Evolutionary conservation across 108 stramenopile genomes (phyloP).

Genomic region (Skeletonema marinoi): DNA sequence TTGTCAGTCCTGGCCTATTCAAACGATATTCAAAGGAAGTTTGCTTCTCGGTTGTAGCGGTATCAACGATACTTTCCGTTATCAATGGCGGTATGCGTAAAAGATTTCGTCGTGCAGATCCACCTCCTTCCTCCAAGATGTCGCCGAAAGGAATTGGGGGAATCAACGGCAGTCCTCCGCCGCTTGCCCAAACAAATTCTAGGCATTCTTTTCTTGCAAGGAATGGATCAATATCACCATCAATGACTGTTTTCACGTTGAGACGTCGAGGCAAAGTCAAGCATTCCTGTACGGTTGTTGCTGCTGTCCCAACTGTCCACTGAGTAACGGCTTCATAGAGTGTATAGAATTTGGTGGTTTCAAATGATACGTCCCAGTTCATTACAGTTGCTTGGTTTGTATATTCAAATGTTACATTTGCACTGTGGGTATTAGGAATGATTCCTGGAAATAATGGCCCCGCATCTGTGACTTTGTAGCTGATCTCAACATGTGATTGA

Average conservation of each 20-base stretch:
- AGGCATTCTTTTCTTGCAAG: constrained; percentile 38
- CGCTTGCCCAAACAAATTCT: constrained; percentile 43
- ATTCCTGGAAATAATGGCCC: constrained; percentile 50
- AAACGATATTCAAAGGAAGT: constrained; percentile 25
- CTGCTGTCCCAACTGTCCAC: constrained; percentile 41
- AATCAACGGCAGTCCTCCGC: constrained; percentile 50
- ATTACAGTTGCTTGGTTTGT: constrained; percentile 12
- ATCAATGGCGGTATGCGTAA: constrained; percentile 49
- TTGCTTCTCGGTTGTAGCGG: constrained; percentile 5
- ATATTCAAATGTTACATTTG: constrained; percentile 32
- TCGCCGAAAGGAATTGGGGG: constrained; percentile 43
- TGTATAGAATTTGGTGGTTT: constrained; percentile 17
- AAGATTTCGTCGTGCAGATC: constrained; percentile 23
- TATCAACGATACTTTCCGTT: constrained; percentile 39
- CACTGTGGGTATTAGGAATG: constrained; percentile 35
- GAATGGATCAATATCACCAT: constrained; percentile 11
- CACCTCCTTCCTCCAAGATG: constrained; percentile 21
- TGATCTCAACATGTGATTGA: background rate
- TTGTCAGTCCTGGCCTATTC: constrained; percentile 45
- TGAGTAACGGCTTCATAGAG: constrained; percentile 40
- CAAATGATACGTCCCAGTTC: constrained; percentile 49
- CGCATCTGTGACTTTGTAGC: constrained; percentile 40
- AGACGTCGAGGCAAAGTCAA: constrained; percentile 22
- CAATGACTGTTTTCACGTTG: constrained; percentile 15
- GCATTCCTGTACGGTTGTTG: constrained; percentile 40